A percentile compares a stretch with the other conserved stretches of the same genome.
These are phyloP conservation scores for Taxawa tesnikishii DNA, from an alignment of 2,329 filamentous ascomycete species.

Conservation along the genomic window DNA sequence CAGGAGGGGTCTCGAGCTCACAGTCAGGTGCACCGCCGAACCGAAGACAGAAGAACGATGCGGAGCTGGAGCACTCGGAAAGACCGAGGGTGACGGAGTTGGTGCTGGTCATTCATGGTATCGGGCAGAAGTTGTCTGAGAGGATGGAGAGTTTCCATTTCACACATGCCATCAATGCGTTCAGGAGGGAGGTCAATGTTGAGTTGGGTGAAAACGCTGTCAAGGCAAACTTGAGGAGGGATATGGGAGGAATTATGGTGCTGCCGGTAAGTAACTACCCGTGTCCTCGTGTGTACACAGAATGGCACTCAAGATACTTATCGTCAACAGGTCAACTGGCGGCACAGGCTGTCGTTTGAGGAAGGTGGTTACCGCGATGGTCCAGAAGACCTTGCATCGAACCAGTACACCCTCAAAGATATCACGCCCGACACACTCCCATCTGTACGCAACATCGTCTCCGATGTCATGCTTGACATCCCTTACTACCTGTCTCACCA, in stretches of 20 bases:
- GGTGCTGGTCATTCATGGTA: constrained; percentile 84
- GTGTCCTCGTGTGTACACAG: no score
- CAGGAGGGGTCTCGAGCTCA: constrained; percentile 30
- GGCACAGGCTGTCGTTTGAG: constrained; percentile 76
- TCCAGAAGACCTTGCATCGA: constrained; percentile 44
- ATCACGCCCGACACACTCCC: constrained; percentile 88
- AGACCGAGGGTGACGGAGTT: constrained; percentile 70
- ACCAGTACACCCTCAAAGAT: constrained; percentile 62
- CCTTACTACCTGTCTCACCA: constrained; percentile 96
- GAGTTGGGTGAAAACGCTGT: constrained; percentile 66
- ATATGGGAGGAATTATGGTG: constrained; percentile 86
- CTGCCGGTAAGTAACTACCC: constrained; percentile 50
- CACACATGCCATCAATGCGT: constrained; percentile 86
- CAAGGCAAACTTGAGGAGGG: constrained; percentile 60
- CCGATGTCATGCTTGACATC: constrained; percentile 96
- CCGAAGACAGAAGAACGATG: constrained; percentile 34
- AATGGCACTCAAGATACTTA: no score
- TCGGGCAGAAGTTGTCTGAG: constrained; percentile 92
- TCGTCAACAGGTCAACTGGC: constrained; percentile 79
- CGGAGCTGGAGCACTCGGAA: constrained; percentile 50
- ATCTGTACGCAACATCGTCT: constrained; percentile 81
- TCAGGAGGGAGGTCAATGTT: constrained; percentile 73
- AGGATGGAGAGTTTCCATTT: constrained; percentile 94
- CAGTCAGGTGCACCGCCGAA: constrained; percentile 29
- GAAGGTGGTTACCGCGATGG: constrained; percentile 52